Percentiles rank a stretch among this genome's conserved stretches.
These are phyloP conservation scores for Bruguiera gymnorhiza DNA, from an alignment of 345 rosid genomes.

Conservation along the genomic window DNA sequence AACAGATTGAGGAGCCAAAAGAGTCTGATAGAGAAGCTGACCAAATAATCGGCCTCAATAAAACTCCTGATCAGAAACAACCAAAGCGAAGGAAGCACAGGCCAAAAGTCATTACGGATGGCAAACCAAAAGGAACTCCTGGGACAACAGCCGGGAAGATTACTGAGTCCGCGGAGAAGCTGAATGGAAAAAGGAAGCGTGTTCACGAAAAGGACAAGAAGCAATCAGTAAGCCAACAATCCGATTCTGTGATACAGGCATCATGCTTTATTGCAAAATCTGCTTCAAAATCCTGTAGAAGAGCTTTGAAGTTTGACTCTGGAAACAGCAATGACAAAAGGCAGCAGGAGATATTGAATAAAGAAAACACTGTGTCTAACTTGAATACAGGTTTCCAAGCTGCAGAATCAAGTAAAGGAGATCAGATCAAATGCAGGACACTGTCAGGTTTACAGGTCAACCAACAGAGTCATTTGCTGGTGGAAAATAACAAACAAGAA, in stretches of 20 bases:
- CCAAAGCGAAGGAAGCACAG: conserved; percentile 71
- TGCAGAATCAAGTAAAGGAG: conserved; percentile 21
- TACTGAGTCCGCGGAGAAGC: conserved; percentile 31
- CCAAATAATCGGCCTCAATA: conserved; percentile 59
- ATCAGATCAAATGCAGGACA: conserved; percentile 18
- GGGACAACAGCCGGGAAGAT: conserved; percentile 38
- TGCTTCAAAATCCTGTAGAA: conserved; percentile 45
- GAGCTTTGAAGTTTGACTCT: conserved; percentile 51
- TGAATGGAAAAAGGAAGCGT: conserved; percentile 25
- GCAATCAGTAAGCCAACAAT: conserved; percentile 38
- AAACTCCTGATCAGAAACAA: conserved; percentile 65
- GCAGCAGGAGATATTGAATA: conserved; percentile 23
- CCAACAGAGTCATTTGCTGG: conserved; percentile 27
- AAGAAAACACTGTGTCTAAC: conserved; percentile 8
- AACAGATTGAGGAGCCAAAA: conserved; percentile 27
- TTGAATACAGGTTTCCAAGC: conserved; percentile 23
- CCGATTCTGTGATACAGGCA: conserved; percentile 16
- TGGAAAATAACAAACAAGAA: conserved; percentile 28
- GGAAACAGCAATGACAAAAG: conserved; percentile 35
- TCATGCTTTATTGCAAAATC: conserved; percentile 20
- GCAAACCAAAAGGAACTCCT: conserved; percentile 46
- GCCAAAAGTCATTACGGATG: conserved; percentile 73
- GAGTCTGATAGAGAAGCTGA: conserved; percentile 15
- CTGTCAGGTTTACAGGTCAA: conserved; percentile 25
- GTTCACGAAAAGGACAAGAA: conserved; percentile 37